These are phyloP conservation scores for Metschnikowia peoriensis DNA, from an alignment of 805 yeast genomes.

Conservation along the genomic window DNA sequence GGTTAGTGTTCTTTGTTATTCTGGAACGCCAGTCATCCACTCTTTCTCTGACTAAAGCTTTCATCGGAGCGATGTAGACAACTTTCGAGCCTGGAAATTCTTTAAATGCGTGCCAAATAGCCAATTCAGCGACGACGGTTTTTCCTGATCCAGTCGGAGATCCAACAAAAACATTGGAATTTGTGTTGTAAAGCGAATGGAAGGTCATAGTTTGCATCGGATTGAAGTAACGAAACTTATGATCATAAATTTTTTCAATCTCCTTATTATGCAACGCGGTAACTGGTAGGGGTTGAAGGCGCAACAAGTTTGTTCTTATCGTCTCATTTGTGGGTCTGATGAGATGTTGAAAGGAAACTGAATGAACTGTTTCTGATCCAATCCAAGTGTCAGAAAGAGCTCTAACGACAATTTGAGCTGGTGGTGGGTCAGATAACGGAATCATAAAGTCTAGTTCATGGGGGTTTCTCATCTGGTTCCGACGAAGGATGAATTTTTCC, in stretches of 20 bases:
- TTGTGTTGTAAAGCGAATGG: conserved; percentile 79
- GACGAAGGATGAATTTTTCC: conserved; percentile 72
- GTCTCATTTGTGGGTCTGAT: conserved; percentile 88
- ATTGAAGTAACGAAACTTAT: conserved; percentile 80
- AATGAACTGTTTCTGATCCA: conserved; percentile 73
- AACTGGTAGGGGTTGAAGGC: conserved; percentile 82
- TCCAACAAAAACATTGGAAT: conserved; percentile 84
- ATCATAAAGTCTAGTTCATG: conserved; percentile 91
- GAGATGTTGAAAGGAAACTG: conserved; percentile 86
- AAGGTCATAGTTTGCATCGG: conserved; percentile 99
- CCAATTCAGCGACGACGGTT: conserved; percentile 94
- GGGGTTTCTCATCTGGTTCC: conserved; percentile 47
- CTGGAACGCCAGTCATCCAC: conserved; percentile 75
- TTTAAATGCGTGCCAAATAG: conserved; percentile 93
- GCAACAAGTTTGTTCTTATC: conserved; percentile 73
- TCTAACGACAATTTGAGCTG: conserved; percentile 80
- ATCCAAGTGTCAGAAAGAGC: conserved; percentile 86
- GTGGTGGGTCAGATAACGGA: conserved; percentile 85
- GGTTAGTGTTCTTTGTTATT: conserved; percentile 44
- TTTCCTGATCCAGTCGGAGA: conserved; percentile 99
- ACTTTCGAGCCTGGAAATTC: conserved; percentile 78
- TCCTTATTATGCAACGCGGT: conserved; percentile 69
- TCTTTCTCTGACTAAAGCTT: conserved; percentile 79
- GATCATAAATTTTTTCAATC: conserved; percentile 65
- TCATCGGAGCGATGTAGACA: conserved; percentile 88